phyloP scores from a whole-genome alignment of 2,329 filamentous ascomycete genomes.

The Colletotrichum sp. region DNA sequence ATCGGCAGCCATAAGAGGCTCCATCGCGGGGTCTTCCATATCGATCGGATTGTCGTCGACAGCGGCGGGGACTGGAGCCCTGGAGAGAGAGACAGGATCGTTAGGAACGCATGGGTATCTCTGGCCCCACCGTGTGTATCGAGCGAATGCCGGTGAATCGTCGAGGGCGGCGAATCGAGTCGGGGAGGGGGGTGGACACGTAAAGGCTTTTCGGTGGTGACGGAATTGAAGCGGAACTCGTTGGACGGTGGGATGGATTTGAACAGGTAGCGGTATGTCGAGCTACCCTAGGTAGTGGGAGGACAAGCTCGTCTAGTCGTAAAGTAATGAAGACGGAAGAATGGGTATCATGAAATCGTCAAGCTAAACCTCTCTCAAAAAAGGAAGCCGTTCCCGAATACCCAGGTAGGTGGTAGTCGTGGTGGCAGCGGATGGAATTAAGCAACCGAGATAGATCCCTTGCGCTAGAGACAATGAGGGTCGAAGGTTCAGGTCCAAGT shows the following conservation, averaged over 20 bases:
- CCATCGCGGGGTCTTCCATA: conserved; percentile 28
- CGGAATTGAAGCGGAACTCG: background rate
- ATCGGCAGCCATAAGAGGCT: conserved; percentile 28
- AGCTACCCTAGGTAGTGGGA: background rate
- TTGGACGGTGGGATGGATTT: background rate
- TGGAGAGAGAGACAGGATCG: background rate
- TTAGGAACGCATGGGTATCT: conserved; percentile 19
- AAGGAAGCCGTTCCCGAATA: background rate
- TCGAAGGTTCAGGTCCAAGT: background rate
- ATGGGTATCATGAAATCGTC: conserved; percentile 16
- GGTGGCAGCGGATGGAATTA: background rate
- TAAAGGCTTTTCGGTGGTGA: background rate
- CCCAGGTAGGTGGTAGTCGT: background rate
- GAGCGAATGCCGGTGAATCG: background rate
- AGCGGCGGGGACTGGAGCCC: conserved; percentile 5
- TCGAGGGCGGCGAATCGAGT: background rate
- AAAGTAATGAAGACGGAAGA: background rate
- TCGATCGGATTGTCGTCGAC: conserved; percentile 3
- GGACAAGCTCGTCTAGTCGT: background rate
- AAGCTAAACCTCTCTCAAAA: background rate
- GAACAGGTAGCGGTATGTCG: background rate
- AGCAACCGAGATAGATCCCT: background rate
- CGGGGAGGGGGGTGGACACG: background rate
- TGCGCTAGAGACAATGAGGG: conserved; percentile 1
- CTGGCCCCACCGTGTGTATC: background rate